Evolutionary conservation across 2,329 filamentous ascomycete genomes (phyloP).

Genomic region (Epichloe coenophiala): DNA sequence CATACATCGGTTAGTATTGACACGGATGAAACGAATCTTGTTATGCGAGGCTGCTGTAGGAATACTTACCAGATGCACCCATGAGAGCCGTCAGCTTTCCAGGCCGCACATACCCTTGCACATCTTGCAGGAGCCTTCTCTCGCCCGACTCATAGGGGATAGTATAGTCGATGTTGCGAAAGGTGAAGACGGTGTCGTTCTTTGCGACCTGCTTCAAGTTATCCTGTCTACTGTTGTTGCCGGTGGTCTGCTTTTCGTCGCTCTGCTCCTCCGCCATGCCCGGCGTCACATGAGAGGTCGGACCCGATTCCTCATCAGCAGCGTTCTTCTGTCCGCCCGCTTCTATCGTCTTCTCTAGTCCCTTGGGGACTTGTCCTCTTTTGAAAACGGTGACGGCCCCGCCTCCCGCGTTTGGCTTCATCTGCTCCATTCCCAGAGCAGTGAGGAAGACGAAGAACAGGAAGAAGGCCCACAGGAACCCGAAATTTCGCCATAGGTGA

Average conservation of each 20-base stretch:
- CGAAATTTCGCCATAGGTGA: slow-evolving; percentile 65
- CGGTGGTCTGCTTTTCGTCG: slow-evolving; percentile 14
- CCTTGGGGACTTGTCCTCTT: slow-evolving; percentile 47
- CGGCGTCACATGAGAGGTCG: slow-evolving; percentile 37
- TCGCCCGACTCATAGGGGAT: slow-evolving; percentile 45
- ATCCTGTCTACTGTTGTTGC: slow-evolving; percentile 12
- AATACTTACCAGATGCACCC: slow-evolving; percentile 37
- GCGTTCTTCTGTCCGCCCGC: slow-evolving; percentile 30
- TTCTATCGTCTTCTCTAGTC: slow-evolving; percentile 42
- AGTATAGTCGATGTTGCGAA: slow-evolving; percentile 35
- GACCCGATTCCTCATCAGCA: slow-evolving; percentile 37
- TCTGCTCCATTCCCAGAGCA: slow-evolving; percentile 52
- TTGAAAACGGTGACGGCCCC: slow-evolving; percentile 49
- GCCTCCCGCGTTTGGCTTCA: slow-evolving; percentile 46
- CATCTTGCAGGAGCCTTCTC: slow-evolving; percentile 58
- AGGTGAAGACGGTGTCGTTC: slow-evolving; percentile 46
- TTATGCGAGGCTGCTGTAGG: background rate
- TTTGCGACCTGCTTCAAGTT: slow-evolving; percentile 38
- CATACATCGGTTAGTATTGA: no score
- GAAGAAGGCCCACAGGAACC: slow-evolving; percentile 62
- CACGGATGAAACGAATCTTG: no score
- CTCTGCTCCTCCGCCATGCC: slow-evolving; percentile 34
- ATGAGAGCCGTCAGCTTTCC: slow-evolving; percentile 71
- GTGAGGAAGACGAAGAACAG: slow-evolving; percentile 63
- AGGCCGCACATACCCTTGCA: slow-evolving; percentile 75